Base-by-base conservation (phyloP, 2,329 filamentous ascomycete species). In the Neopestalotiopsis sp. region DNA sequence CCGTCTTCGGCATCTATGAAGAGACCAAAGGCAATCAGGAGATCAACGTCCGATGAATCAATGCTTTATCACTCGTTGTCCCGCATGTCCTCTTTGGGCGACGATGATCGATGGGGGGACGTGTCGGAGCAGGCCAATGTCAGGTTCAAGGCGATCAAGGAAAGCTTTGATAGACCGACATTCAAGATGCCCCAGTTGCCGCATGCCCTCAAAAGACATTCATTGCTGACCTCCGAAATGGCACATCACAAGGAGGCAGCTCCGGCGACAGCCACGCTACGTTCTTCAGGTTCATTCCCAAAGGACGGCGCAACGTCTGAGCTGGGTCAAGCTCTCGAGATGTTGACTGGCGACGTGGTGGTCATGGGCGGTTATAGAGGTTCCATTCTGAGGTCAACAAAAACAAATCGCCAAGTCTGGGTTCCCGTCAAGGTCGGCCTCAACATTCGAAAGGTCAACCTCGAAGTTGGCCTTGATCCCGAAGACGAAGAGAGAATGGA, bases 351-450 rank as follows among this genome's bases (percentile, higher is more conserved):
- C 0, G 95, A 98, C 76, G 79, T 98, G 7, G 94, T 98, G 7
- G 85, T 98, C 38, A 86, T 98, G 76, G 95, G 95, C 24, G 95
- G 95, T 14, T 97, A 98, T 77, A 88, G 95, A 72, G 95, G 95
- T 3, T 97, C 95, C 0, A 87, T 98, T n/a, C 81, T 98, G 38
- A 90, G 95, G 38, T 97, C 94, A 12, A 92, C 94, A 12, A 91
- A 94, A 71, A 88, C 92, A 4, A 90, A 95, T 75, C 90, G 94
- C n/a, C 94, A 97, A 77, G 83, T 97, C 0, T 98, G 95, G 95
- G 93, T 97, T 1, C 95, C 95, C 0, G 91, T 98, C 76, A 98
- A 98, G 80, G 91, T 97, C 34, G 95, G 95, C 1, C 83, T 98
- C 65, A 97, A 97, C 74, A 88, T 98, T 70, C 91, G 95, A 67